Evolutionary conservation across 208 protist genomes (phyloP).

Genomic region (Leptomonas pyrrhocoris): DNA sequence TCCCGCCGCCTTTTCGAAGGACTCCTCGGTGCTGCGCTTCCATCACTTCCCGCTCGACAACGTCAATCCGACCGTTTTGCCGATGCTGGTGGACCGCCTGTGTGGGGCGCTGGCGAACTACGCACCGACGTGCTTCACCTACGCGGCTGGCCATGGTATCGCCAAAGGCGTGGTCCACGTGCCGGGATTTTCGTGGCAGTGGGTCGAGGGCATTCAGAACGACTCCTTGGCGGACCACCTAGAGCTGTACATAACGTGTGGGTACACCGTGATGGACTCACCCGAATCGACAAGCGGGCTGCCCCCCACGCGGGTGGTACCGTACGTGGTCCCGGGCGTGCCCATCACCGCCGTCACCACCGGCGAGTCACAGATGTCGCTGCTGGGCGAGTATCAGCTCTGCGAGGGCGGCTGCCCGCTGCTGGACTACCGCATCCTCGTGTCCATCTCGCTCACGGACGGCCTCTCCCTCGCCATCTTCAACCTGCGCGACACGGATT

Average conservation of each 20-base stretch:
- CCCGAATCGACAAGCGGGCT: slow-evolving; percentile 19
- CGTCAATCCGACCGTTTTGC: slow-evolving; percentile 52
- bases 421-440: slow-evolving; percentile 43
- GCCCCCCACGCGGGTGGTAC: slow-evolving; percentile 46
- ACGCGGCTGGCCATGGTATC: slow-evolving; percentile 1
- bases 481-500: slow-evolving; percentile 80
- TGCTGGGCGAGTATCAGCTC: slow-evolving; percentile 59
- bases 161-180: slow-evolving; percentile 30
- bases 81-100: slow-evolving; percentile 73
- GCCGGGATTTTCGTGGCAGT: slow-evolving; percentile 68
- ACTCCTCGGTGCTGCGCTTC: slow-evolving; percentile 65
- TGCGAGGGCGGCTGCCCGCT: slow-evolving; percentile 21
- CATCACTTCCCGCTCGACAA: slow-evolving; percentile 67
- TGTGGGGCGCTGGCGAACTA: slow-evolving; percentile 65
- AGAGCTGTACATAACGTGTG: slow-evolving; percentile 73
- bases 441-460: slow-evolving; percentile 58
- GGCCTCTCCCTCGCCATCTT: slow-evolving; percentile 65
- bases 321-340: slow-evolving; percentile 58
- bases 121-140: slow-evolving; percentile 37
- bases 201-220: slow-evolving; percentile 75
- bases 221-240: slow-evolving; percentile 56
- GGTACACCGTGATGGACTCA: slow-evolving; percentile 44
- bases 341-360: slow-evolving; percentile 48
- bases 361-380: slow-evolving; percentile 56
- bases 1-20: slow-evolving; percentile 33